Conservation (phyloP, 1,284 basidiomycete genomes). For the Porodaedalea pini region DNA sequence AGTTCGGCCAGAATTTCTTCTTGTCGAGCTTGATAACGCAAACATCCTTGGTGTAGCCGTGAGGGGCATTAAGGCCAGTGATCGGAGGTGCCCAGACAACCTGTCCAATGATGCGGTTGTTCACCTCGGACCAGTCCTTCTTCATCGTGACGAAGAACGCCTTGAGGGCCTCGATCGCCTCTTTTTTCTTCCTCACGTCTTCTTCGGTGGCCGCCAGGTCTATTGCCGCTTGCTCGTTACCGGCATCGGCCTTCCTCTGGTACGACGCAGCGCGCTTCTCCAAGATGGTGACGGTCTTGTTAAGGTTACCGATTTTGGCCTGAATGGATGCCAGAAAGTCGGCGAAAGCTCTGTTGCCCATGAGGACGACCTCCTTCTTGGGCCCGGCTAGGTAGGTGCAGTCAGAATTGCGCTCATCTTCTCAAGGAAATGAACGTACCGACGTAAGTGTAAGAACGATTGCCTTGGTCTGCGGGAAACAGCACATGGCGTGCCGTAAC, state of each 20-base stretch:
- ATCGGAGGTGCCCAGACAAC: slow-evolving; percentile 31
- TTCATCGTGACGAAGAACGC: slow-evolving; percentile 20
- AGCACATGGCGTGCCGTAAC: slow-evolving; percentile 36
- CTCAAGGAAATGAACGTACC: slow-evolving; percentile 28
- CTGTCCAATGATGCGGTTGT: slow-evolving; percentile 30
- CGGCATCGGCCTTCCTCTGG: slow-evolving; percentile 8
- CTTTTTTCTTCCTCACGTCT: too few species aligned
- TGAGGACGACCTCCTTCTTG: slow-evolving; percentile 37
- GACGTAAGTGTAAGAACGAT: slow-evolving; percentile 30
- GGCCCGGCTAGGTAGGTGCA: slow-evolving; percentile 26
- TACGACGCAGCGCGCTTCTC: slow-evolving; percentile 22
- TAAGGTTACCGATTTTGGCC: slow-evolving; percentile 31
- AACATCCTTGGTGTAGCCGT: slow-evolving; percentile 28
- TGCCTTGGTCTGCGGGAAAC: slow-evolving; percentile 27
- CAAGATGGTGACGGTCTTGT: slow-evolving; percentile 21
- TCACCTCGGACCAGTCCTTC: slow-evolving; percentile 18
- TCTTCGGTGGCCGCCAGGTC: too few species aligned
- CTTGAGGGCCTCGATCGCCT: slow-evolving; percentile 22
- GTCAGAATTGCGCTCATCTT: slow-evolving; percentile 30
- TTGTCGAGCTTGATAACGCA: slow-evolving; percentile 30
- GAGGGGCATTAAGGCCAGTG: slow-evolving; percentile 22
- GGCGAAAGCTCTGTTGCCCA: slow-evolving; percentile 33
- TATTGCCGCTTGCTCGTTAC: slow-evolving; percentile 16
- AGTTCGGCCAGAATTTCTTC: slow-evolving; percentile 27
- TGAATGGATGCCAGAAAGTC: slow-evolving; percentile 33